Base-by-base conservation (phyloP, 495 filamentous ascomycete species). In the Darksidea phi region DNA sequence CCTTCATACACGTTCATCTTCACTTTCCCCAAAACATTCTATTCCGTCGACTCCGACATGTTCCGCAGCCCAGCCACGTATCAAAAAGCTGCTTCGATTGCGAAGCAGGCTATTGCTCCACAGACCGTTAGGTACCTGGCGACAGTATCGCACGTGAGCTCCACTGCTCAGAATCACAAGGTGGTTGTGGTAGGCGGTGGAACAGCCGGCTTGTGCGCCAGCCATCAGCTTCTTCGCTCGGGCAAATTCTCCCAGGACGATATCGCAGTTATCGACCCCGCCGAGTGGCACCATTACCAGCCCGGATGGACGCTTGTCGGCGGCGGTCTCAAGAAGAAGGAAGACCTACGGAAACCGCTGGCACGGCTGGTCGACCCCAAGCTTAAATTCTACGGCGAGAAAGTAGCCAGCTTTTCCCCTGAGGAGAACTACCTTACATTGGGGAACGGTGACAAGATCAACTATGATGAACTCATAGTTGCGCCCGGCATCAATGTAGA, bases 301-400 rank as follows among this genome's bases (percentile, higher is more conserved):
- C 84, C 85, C 1, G 85, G 85, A 54, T 88, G 85, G 85, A 87
- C 85, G 11, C 77, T 88, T 2, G 85, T 87, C 36, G 84, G 82
- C 47, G 83, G 84, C 24, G 85, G 85, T 13, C 76, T 88, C 45
- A 86, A 84, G 67, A 75, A 73, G 41, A 79, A 82, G 28, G 71
- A 83, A 42, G 76, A 81, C 1, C 75, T 86, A 46, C 78, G 78
- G 18, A 73, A 74, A 48, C 82, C 80, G 6, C 70, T 87, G 38
- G 70, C 73, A 12, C 71, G 71, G 52, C 69, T 86, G 23, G 75
- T 86, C 32, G 79, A 86, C 59, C 72, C 81, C 42, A 84, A 86
- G 62, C 75, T 87, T 42, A 82, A 82, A 63, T 80, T 86, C 68
- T 87, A 87, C 74, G 77, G 80, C 64, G 59, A 80, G 3, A 57